These are phyloP conservation scores for Diplodia sapinea DNA, from an alignment of 2,329 filamentous ascomycete species.

Conservation along the genomic window DNA sequence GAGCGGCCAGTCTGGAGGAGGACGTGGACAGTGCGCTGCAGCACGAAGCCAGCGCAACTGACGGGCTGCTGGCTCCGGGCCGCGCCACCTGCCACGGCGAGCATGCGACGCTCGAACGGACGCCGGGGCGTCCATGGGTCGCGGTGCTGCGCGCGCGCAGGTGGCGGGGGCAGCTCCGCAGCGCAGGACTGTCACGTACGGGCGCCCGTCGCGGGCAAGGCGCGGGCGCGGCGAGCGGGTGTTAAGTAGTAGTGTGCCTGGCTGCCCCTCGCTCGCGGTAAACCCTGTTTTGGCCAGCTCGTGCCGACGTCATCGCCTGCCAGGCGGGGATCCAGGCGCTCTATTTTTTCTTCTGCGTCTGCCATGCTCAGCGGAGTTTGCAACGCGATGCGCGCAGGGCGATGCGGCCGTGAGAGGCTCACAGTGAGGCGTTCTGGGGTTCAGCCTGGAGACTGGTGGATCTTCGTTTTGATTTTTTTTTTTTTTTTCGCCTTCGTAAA, in stretches of 20 bases:
- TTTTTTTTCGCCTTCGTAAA: neutral
- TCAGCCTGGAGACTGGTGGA: neutral
- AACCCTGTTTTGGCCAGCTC: slow-evolving; percentile 19
- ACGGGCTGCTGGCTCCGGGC: slow-evolving; percentile 18
- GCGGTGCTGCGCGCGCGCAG: slow-evolving; percentile 35
- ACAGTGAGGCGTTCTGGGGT: neutral
- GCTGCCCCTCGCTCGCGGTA: neutral
- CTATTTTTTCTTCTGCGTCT: neutral
- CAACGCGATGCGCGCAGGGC: neutral
- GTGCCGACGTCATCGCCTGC: slow-evolving; percentile 12
- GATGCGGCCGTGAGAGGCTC: neutral
- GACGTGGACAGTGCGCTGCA: slow-evolving; percentile 45
- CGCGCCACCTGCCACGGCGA: slow-evolving; percentile 22
- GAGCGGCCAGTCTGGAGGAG: slow-evolving; percentile 44
- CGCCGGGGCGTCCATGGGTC: slow-evolving; percentile 34
- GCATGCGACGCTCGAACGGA: slow-evolving; percentile 22
- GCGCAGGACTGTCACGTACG: slow-evolving; percentile 28
- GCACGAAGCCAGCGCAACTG: slow-evolving; percentile 35
- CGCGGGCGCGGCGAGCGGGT: neutral
- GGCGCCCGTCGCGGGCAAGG: slow-evolving; percentile 2
- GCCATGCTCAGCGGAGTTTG: neutral
- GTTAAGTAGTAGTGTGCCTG: slow-evolving; percentile 21
- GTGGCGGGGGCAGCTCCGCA: slow-evolving; percentile 44
- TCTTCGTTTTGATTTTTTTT: neutral
- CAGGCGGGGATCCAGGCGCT: slow-evolving; percentile 4